Conservation (phyloP, 768 basidiomycete species). For the Pleurotus giganteus region DNA sequence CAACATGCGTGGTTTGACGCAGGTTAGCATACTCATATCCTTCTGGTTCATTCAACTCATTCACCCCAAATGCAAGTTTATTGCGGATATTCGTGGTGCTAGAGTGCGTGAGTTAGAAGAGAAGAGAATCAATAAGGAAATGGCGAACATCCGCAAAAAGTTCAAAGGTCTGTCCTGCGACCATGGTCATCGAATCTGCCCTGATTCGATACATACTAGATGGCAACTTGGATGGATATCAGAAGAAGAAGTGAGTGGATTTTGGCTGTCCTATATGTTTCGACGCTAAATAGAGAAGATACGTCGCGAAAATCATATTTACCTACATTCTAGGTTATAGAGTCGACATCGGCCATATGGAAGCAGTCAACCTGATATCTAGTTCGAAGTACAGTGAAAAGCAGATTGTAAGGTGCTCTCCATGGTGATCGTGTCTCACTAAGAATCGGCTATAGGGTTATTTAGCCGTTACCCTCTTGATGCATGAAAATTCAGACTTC, state of each 20-base stretch:
- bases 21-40: constrained; percentile 47
- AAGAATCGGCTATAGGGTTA: constrained; percentile 67
- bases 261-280: not conserved
- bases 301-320: constrained; percentile 98
- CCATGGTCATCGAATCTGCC: not conserved
- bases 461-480: constrained; percentile 91
- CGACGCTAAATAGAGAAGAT: constrained; percentile 44
- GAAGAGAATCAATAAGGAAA: constrained; percentile 99
- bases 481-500: constrained; percentile 99
- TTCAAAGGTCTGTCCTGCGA: constrained; percentile 76
- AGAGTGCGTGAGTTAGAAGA: constrained; percentile 96
- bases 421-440: constrained; percentile 7
- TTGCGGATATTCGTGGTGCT: constrained; percentile 97
- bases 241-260: constrained; percentile 90
- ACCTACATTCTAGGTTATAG: constrained; percentile 99
- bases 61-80: constrained; percentile 62
- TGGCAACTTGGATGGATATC: constrained; percentile 85
- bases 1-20: constrained; percentile 89
- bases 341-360: constrained; percentile 99
- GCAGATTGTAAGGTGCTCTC: constrained; percentile 77
- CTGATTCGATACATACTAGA: constrained; percentile 40
- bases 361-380: constrained; percentile 96
- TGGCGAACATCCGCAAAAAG: constrained; percentile 99
- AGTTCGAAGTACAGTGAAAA: constrained; percentile 97
- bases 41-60: not conserved